Base-by-base conservation (phyloP, 2,329 filamentous ascomycete genomes). In the Pseudofabraea citricarpa region DNA sequence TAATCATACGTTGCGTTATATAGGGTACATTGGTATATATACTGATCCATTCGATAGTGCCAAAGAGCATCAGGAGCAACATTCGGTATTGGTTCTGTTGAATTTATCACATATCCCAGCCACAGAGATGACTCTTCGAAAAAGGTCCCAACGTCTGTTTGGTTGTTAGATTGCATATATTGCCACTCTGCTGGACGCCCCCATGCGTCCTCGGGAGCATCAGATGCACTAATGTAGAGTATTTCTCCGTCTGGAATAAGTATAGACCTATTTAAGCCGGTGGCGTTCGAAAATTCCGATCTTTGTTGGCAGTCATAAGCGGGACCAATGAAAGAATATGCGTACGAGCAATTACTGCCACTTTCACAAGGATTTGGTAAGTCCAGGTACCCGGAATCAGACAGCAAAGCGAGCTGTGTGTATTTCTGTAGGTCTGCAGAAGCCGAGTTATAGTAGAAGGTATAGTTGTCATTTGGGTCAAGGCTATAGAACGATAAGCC, bases 31-130 rank as follows among this genome's bases (percentile, higher is more conserved):
- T 24, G 19, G 20, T n/a, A 23, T 5, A 38, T 22, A 38, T 38
- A 22, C 10, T 19, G 36, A 3, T 38, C 36, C 15, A 38, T 13
- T 38, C 10, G 6, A 23, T 38, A 38, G 20, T 21, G 20, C 36
- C 36, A 38, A 22, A 16, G 16, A 15, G 20, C 36, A 13, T 12
- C 13, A 6, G 27, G 12, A 24, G 22, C 36, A 21, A 21, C 20
- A 18, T 15, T 22, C n/a, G n/a, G n/a, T n/a, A 38, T 19, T 13
- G 23, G 23, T 15, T 38, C 20, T 4, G 36, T 24, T 10, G 36
- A 23, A 24, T 38, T 38, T 9, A 23, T 23, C 9, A 38, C 36
- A 38, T 38, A 38, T 38, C 36, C 36, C 15, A 38, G 20, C 36
- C 36, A 38, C n/a, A 38, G 19, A 15, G 15, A 13, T 9, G 36